Conservation (phyloP, 768 basidiomycete genomes). For the Pleurotus djamor region DNA sequence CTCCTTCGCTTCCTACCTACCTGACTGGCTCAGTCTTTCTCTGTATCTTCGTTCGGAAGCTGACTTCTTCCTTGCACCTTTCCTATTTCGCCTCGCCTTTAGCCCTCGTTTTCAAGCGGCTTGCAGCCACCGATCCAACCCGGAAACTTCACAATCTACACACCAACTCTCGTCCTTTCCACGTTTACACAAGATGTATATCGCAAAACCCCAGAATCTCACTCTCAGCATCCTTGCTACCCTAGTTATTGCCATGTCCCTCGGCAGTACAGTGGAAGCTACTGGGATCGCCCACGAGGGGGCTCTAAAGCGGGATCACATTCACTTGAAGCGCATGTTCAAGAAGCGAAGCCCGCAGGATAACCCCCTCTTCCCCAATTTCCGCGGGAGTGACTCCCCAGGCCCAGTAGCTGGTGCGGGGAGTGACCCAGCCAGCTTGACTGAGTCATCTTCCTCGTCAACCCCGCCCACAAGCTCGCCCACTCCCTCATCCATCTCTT, state of each 20-base stretch:
- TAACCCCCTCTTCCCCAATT: slow-evolving; percentile 14
- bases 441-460: slow-evolving; percentile 3
- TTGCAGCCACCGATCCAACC: slow-evolving; percentile 8
- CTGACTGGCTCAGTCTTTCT: background rate
- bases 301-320: slow-evolving; percentile 52
- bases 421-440: slow-evolving; percentile 16
- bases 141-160: background rate
- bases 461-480: slow-evolving; percentile 8
- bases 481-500: slow-evolving; percentile 1
- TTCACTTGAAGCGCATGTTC: slow-evolving; percentile 59
- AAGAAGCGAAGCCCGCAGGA: slow-evolving; percentile 53
- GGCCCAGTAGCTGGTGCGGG: slow-evolving; percentile 30
- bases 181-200: slow-evolving; percentile 41
- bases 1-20: background rate
- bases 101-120: slow-evolving; percentile 7
- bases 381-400: slow-evolving; percentile 10
- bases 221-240: slow-evolving; percentile 65
- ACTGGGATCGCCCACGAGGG: slow-evolving; percentile 28
- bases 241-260: slow-evolving; percentile 51
- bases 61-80: background rate
- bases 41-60: background rate
- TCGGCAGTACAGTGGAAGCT: slow-evolving; percentile 44
- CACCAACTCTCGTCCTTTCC: background rate
- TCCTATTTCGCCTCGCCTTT: background rate
- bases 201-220: slow-evolving; percentile 39